Base-by-base conservation (phyloP, 2,329 filamentous ascomycete species). In the Verticillium longisporum region DNA sequence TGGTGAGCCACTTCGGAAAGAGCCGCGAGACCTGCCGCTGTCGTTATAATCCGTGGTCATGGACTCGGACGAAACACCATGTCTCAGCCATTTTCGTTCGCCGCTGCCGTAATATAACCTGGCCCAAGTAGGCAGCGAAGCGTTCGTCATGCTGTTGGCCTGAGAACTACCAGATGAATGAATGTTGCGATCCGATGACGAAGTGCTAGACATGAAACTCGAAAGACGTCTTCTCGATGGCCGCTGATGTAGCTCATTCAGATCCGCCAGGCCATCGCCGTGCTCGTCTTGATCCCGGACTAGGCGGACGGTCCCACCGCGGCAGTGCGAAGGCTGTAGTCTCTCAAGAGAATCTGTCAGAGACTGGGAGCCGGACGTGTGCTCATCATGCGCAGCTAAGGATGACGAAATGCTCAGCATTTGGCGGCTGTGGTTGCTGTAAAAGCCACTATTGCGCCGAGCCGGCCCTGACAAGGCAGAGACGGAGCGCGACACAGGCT, bases 61-160 rank as follows among this genome's bases (percentile, higher is more conserved):
- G 36, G 79, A 73, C 64, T 80, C 75, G 6, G 79, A 80, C 1
- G 78, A 77, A 9, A 75, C 71, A 38, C 78, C 76, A 3, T 59
- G 57, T 21, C 57, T 31, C 56, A 89, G 72, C 61, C 75, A 84
- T 56, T 75, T 81, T 63, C 78, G 80, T 71, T 84, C 87, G 58
- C 87, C 86, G 59, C 85, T 86, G 38, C 86, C 85, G 71, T 92
- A 92, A 73, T 92, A 92, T 15, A 91, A 75, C 66, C 80, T 86
- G 50, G 83, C 84, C 84, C 84, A 87, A 9, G 77, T 69, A 13
- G 84, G 83, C 53, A 86, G 74, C 2, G 76, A 71, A 26, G 73
- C 68, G 14, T 75, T 72, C 55, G 70, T 79, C 41, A 83, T 68
- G 66, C 80, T 83, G 65, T 76, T 77, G 36, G 75, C 69, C 36